These are phyloP conservation scores for Hylodesmum podocarpum DNA, from an alignment of 306 rosid species.

Conservation along the genomic window DNA sequence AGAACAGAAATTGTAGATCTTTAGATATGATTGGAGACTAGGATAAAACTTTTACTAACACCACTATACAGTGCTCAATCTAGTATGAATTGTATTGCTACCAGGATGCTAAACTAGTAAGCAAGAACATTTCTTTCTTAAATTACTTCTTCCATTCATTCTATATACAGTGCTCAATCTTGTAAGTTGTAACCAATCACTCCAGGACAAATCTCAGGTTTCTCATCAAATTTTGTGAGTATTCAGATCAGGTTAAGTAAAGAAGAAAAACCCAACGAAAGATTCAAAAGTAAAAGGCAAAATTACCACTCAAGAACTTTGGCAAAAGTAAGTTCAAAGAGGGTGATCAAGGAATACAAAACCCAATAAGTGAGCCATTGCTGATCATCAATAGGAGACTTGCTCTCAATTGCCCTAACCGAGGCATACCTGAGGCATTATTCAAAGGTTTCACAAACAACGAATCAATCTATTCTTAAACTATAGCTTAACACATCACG, in stretches of 20 bases:
- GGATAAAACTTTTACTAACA: neutral
- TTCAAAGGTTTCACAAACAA: constrained; percentile 18
- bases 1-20: neutral
- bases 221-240: neutral
- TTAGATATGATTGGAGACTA: neutral
- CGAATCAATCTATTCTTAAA: constrained; percentile 10
- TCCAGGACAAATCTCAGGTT: neutral
- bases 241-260: neutral
- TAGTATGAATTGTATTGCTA: neutral
- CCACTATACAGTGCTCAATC: neutral
- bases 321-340: constrained; percentile 86
- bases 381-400: constrained; percentile 82
- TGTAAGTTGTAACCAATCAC: too few relatives aligned
- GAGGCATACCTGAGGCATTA: constrained; percentile 72
- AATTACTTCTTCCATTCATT: too few relatives aligned
- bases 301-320: constrained; percentile 82
- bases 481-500: neutral
- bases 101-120: neutral
- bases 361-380: too few relatives aligned
- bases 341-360: constrained; percentile 93
- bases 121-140: neutral
- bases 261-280: neutral
- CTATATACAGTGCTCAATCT: too few relatives aligned
- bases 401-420: constrained; percentile 86
- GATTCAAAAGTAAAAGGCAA: neutral